A percentile compares a stretch with the other conserved stretches of the same genome.
These are phyloP conservation scores for Tolypocladium pustulatum DNA, from an alignment of 2,329 filamentous ascomycete species.

Conservation along the genomic window DNA sequence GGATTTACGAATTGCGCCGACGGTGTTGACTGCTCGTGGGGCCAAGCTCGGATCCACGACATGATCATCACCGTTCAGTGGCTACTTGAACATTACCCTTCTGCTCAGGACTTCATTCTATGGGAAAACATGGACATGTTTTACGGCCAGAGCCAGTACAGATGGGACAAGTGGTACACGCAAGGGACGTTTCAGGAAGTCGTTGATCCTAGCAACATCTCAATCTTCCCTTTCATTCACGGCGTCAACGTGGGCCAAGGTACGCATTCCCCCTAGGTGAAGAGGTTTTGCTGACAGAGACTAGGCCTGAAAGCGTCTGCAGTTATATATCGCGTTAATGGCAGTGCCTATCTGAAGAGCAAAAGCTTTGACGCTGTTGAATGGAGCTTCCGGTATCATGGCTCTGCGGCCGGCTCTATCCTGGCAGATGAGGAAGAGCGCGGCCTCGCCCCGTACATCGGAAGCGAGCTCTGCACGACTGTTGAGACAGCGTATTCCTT, in stretches of 20 bases:
- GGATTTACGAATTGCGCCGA: slow-evolving; percentile 35
- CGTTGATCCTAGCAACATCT: slow-evolving; percentile 6
- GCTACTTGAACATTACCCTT: slow-evolving; percentile 24
- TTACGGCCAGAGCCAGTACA: slow-evolving; percentile 15
- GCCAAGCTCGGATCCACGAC: slow-evolving; percentile 24
- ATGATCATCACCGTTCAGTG: slow-evolving; percentile 28
- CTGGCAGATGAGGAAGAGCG: slow-evolving; percentile 29
- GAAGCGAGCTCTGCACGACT: slow-evolving; percentile 23
- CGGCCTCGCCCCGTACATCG: slow-evolving; percentile 25
- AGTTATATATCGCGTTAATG: slow-evolving; percentile 28
- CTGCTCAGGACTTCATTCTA: slow-evolving; percentile 15
- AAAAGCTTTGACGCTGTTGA: slow-evolving; percentile 25
- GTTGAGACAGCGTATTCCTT: slow-evolving; percentile 23
- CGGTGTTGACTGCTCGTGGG: slow-evolving; percentile 24
- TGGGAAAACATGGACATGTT: slow-evolving; percentile 31
- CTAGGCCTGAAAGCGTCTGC: slow-evolving; percentile 28
- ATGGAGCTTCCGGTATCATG: slow-evolving; percentile 26
- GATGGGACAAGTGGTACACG: slow-evolving; percentile 19
- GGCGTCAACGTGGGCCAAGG: slow-evolving; percentile 34
- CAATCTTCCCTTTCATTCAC: slow-evolving; percentile 22
- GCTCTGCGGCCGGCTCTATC: slow-evolving; percentile 28
- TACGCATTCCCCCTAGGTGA: slow-evolving; percentile 5
- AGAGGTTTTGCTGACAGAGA: background rate
- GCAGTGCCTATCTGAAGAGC: slow-evolving; percentile 22
- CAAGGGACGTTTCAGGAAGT: slow-evolving; percentile 10